Base-by-base conservation (phyloP, 495 filamentous ascomycete species). In the Hyaloscypha hepaticicola region DNA sequence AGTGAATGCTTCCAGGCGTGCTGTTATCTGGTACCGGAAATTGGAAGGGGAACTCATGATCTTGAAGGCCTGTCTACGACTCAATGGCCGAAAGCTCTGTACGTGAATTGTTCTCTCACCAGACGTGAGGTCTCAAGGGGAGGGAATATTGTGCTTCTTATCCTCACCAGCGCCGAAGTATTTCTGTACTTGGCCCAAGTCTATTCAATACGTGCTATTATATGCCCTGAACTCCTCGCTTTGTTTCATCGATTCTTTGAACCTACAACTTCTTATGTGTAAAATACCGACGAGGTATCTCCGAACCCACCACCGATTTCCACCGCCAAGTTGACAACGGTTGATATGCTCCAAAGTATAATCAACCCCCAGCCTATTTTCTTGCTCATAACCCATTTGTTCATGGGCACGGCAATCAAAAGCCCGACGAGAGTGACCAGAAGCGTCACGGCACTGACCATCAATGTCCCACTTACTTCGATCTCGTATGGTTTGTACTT, bases 321-420 rank as follows among this genome's bases (percentile, higher is more conserved):
- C n/a, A 93, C 83, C 55, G 86, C 81, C 2, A 99, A 77, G 77
- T 97, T 99, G 6, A 87, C 78, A 28, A 90, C 65, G 3, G 95
- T 98, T 74, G 91, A 92, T n/a, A 91, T 75, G 21, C 76, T 78
- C 95, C 95, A 99, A 12, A 99, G 77, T n/a, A 73, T 82, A 70
- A 98, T 87, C 65, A 97, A 74, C 2, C 84, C 85, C 84, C 84
- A 93, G 16, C 95, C 95, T 66, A 98, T 90, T 71, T 78, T 86
- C 60, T 86, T 82, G 72, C 87, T 93, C 91, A 99, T 93, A 52
- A 85, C 82, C 96, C 96, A 99, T 63, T 83, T 83, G 74, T 96
- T 96, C 75, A 87, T 72, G 16, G 95, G 95, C 64, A 99, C 90
- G 6, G 87, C 79, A 26, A 96, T 80, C 68, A 99, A 78, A 61